A percentile compares a stretch with the other conserved stretches of the same genome.
phyloP scores from a whole-genome alignment of 768 basidiomycete species.

The Mycena sanguinolenta region DNA sequence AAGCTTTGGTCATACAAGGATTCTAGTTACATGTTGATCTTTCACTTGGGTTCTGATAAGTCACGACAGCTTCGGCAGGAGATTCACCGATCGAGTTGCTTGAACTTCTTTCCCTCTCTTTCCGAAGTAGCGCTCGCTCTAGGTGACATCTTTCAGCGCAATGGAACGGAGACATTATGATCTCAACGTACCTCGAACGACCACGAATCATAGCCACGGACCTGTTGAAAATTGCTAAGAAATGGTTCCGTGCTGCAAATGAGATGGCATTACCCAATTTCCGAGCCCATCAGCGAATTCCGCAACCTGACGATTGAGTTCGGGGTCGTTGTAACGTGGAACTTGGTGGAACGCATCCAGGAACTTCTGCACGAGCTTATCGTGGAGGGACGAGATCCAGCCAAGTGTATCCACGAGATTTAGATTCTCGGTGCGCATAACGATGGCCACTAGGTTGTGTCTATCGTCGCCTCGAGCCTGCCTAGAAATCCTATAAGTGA shows the following conservation, averaged over 20 bases:
- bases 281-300: constrained; percentile 6
- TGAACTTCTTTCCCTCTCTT: constrained; percentile 9
- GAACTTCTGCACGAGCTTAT: constrained; percentile 8
- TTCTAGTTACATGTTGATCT: too few species aligned
- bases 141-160: background rate
- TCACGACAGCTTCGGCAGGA: constrained; percentile 7
- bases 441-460: constrained; percentile 13
- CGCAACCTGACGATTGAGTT: constrained; percentile 6
- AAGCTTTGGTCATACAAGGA: too few species aligned
- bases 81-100: constrained; percentile 10
- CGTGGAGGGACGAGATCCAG: constrained; percentile 14
- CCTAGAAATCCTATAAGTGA: constrained; percentile 1
- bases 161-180: background rate
- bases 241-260: constrained; percentile 4
- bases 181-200: constrained; percentile 5
- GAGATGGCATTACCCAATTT: constrained; percentile 14
- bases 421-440: constrained; percentile 11
- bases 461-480: constrained; percentile 20
- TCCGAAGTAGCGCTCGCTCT: constrained; percentile 18
- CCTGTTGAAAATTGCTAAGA: constrained; percentile 11
- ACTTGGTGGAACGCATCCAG: constrained; percentile 2
- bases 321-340: constrained; percentile 15
- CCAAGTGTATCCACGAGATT: constrained; percentile 8
- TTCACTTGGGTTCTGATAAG: too few species aligned
- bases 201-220: constrained; percentile 13